Conservation (phyloP, 1,139 yeast genomes). For the Yamadazyma conglobata region DNA sequence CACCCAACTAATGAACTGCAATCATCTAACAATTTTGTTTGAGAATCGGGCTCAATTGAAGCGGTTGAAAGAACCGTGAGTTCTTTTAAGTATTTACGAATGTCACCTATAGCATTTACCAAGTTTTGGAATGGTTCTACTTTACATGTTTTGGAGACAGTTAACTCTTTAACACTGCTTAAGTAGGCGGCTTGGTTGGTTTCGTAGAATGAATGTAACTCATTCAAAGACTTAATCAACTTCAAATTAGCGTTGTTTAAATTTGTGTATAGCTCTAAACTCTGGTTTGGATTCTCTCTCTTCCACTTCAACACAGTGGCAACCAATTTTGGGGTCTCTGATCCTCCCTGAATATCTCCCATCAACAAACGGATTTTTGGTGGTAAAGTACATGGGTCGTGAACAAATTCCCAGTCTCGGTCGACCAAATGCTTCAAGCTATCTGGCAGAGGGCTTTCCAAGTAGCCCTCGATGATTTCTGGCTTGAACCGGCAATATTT, state of each 20-base stretch:
- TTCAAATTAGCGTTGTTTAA: constrained; percentile 58
- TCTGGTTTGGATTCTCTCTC: constrained; percentile 44
- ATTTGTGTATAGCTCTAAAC: constrained; percentile 49
- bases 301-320: constrained; percentile 74
- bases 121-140: constrained; percentile 20
- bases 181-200: constrained; percentile 21
- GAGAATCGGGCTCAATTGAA: constrained; percentile 81
- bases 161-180: constrained; percentile 8
- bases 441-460: constrained; percentile 18
- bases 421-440: constrained; percentile 40
- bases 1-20: constrained; percentile 66
- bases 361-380: constrained; percentile 63
- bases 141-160: neutral
- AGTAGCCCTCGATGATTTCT: constrained; percentile 40
- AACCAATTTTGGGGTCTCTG: constrained; percentile 91
- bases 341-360: constrained; percentile 94
- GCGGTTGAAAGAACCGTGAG: constrained; percentile 72
- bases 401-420: constrained; percentile 56
- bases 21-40: constrained; percentile 65
- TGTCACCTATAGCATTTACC: constrained; percentile 37
- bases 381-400: constrained; percentile 60
- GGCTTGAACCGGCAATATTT: constrained; percentile 73
- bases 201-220: constrained; percentile 31
- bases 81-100: constrained; percentile 53
- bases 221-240: constrained; percentile 48